Percentiles rank a stretch among this genome's conserved stretches.
phyloP scores from a whole-genome alignment of 139 green algal species.

The Micromonas pusilla region DNA sequence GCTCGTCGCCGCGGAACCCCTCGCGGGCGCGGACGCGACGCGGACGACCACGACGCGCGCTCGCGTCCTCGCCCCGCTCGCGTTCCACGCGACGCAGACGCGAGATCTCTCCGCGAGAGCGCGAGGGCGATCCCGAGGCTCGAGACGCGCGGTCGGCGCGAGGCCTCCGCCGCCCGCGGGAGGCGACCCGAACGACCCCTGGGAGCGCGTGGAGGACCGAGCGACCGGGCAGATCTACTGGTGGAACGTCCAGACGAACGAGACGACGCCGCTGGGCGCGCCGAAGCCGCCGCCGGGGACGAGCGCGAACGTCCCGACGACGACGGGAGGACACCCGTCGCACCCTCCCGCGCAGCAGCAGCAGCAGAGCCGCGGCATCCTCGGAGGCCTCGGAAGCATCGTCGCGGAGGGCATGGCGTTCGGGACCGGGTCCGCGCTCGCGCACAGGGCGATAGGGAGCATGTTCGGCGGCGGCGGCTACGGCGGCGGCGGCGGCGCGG shows the following conservation, averaged over 20 bases:
- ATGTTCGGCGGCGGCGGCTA: slow-evolving; percentile 1
- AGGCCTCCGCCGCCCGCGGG: neutral
- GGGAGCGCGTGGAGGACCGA: neutral
- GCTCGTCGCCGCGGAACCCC: neutral
- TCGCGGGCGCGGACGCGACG: neutral
- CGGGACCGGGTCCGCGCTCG: neutral
- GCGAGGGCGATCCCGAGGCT: neutral
- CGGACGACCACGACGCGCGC: neutral
- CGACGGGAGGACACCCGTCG: neutral
- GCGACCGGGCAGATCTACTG: neutral
- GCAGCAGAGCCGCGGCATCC: neutral
- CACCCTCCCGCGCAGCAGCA: neutral
- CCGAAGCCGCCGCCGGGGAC: neutral
- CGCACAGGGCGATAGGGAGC: slow-evolving; percentile 1
- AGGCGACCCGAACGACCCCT: neutral
- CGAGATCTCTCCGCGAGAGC: neutral
- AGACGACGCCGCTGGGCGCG: slow-evolving; percentile 7
- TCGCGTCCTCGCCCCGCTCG: neutral
- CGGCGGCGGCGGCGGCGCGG: neutral
- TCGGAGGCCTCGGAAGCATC: neutral
- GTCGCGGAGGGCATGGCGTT: slow-evolving; percentile 7
- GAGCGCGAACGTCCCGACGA: neutral
- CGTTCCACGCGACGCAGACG: neutral
- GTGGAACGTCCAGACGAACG: slow-evolving; percentile 19
- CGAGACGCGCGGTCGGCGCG: neutral